phyloP scores from a whole-genome alignment of 1,284 basidiomycete species.

The Meripilus lineatus region DNA sequence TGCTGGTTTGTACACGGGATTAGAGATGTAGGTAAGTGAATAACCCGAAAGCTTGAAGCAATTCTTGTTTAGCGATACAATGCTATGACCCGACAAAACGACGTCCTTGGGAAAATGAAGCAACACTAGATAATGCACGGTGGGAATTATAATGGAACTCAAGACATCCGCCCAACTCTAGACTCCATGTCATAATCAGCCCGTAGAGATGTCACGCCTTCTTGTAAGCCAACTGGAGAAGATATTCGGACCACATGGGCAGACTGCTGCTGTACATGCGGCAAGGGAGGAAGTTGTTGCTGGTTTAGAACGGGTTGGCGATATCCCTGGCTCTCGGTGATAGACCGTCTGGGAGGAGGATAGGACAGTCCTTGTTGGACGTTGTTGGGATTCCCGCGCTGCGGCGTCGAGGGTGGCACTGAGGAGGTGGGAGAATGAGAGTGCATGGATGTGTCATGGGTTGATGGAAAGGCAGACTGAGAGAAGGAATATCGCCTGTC shows the following conservation, averaged over 20 bases:
- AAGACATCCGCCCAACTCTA: conserved; percentile 16
- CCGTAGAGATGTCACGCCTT: conserved; percentile 12
- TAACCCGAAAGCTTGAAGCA: not conserved
- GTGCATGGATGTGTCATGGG: conserved; percentile 20
- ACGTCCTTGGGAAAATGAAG: conserved; percentile 14
- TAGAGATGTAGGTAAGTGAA: not conserved
- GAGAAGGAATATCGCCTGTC: conserved; percentile 41
- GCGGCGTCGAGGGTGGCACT: conserved; percentile 21
- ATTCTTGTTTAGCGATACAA: conserved; percentile 1
- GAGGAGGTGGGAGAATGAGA: conserved; percentile 29
- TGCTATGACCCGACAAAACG: conserved; percentile 14
- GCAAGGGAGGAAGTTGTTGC: conserved; percentile 34
- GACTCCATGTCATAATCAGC: conserved; percentile 15
- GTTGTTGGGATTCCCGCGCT: conserved; percentile 19
- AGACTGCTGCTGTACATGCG: conserved; percentile 25
- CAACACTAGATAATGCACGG: conserved; percentile 10
- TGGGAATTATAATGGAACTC: conserved; percentile 7
- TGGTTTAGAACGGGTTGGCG: conserved; percentile 37
- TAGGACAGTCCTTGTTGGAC: too few species aligned
- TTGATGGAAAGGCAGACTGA: conserved; percentile 35
- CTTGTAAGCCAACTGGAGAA: conserved; percentile 38
- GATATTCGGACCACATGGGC: conserved; percentile 30
- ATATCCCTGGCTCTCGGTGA: conserved; percentile 46
- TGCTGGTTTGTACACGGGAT: too few species aligned
- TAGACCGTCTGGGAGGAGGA: conserved; percentile 35